These are phyloP conservation scores for Starmerella tilneyi DNA, from an alignment of 805 yeast species.

Conservation along the genomic window DNA sequence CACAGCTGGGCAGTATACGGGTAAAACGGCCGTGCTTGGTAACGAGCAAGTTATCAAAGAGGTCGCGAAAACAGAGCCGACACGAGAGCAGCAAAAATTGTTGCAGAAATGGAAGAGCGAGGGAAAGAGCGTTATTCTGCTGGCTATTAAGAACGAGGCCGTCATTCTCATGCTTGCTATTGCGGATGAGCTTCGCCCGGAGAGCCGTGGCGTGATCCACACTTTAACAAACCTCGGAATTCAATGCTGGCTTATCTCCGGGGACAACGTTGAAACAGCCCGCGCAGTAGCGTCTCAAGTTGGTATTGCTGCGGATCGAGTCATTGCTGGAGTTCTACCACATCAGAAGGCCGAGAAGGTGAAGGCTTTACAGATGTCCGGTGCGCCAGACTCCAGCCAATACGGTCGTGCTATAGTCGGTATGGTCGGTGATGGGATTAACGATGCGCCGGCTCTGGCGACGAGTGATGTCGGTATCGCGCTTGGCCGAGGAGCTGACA, in stretches of 20 bases:
- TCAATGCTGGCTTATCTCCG: conserved; percentile 66
- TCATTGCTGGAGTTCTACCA: conserved; percentile 64
- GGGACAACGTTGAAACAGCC: conserved; percentile 62
- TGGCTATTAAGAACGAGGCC: conserved; percentile 34
- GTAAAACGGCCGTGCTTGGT: conserved; percentile 36
- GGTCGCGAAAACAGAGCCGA: conserved; percentile 34
- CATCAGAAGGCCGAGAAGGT: conserved; percentile 58
- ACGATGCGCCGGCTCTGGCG: conserved; percentile 72
- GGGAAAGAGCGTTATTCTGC: conserved; percentile 53
- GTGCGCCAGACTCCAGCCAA: conserved; percentile 21
- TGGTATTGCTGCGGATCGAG: conserved; percentile 43
- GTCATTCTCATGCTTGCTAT: conserved; percentile 41
- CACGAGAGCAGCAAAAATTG: conserved; percentile 29
- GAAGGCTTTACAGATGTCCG: conserved; percentile 42
- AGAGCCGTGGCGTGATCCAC: conserved; percentile 44
- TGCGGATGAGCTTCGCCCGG: conserved; percentile 46
- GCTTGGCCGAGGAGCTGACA: conserved; percentile 63
- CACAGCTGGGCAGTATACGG: conserved; percentile 14
- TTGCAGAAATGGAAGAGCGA: conserved; percentile 48
- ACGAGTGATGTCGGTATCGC: conserved; percentile 72
- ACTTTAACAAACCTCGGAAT: conserved; percentile 37
- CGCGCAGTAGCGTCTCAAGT: conserved; percentile 53
- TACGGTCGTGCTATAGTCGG: conserved; percentile 41
- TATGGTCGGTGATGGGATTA: conserved; percentile 78
- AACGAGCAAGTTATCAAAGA: conserved; percentile 53